Evolutionary conservation across 305 asterid genomes (phyloP), one percentile per base, ranked within the genome.

Genomic region (Fraxinus sp.): DNA sequence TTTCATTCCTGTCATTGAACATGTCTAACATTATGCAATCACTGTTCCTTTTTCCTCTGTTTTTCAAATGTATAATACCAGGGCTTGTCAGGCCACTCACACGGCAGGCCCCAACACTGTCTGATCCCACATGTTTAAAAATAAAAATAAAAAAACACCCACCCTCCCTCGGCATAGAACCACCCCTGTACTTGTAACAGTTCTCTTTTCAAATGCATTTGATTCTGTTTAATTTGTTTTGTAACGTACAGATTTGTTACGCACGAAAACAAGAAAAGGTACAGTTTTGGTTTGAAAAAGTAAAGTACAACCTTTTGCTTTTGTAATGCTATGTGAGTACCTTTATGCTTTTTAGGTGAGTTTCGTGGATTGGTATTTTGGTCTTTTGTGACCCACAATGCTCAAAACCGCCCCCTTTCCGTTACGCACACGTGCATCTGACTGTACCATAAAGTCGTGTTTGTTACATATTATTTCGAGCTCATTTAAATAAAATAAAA

Each of bases 351-450:
- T 66, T 66, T 66, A 66, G 36, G 74, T 66, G 74, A 24, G 36
- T 26, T 62, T 66, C 35, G 74, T 66, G 74, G 74, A 66, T 66
- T 66, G 74, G 74, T 66, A 66, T 24, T 66, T 66, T 26, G 74
- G 74, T 26, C 36, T 66, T 10, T 66, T 66, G 36, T 66, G 74
- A 24, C 35, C 74, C 74, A 66, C 74, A 9, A 13, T 24, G 74
- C 74, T 24, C 74, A 26, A 66, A 66, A 24, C 74, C 35, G 18
- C 36, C 1, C 18, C n/a, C 36, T 66, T 66, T 66, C 74, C 74
- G 74, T 66, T 66, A 66, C 36, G 36, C 74, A 66, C 36, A 66
- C 74, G 74, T 66, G 74, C 36, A 3, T 3, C 33, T 66, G 35
- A 66, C 74, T 66, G 74, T 66, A 66, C 36, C 5, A 24, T 28